Conservation (phyloP, 768 basidiomycete genomes). For the Lanmaoa rubissima region DNA sequence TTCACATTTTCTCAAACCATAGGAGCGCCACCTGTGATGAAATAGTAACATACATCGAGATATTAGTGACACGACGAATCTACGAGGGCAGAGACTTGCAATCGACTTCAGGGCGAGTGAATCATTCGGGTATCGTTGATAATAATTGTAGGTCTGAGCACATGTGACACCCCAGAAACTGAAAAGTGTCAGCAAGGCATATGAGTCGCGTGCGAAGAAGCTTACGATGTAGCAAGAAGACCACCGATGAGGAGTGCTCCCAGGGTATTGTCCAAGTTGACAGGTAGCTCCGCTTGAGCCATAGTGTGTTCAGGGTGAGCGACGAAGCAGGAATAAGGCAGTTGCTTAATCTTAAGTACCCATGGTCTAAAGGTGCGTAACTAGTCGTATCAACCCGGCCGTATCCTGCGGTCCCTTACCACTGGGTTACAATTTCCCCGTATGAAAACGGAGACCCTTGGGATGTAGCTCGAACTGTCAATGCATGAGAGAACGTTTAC, state of each 20-base stretch:
- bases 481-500: neutral
- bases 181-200: neutral
- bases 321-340: neutral
- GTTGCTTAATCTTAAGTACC: neutral
- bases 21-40: constrained; percentile 31
- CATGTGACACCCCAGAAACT: constrained; percentile 60
- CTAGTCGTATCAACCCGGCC: neutral
- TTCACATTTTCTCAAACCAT: constrained; percentile 10
- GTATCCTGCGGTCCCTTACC: neutral
- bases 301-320: neutral
- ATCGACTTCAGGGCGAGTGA: constrained; percentile 33
- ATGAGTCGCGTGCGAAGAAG: neutral
- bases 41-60: constrained; percentile 14
- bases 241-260: constrained; percentile 60
- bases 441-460: neutral
- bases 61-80: constrained; percentile 29
- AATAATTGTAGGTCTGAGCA: constrained; percentile 53
- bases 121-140: constrained; percentile 37
- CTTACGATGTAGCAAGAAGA: constrained; percentile 53
- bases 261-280: constrained; percentile 44
- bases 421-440: neutral
- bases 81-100: constrained; percentile 28
- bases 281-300: constrained; percentile 6
- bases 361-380: neutral
- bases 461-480: neutral